A percentile compares a stretch with the other conserved stretches of the same genome.
These are phyloP conservation scores for Clavulina sp. DNA, from an alignment of 768 basidiomycete genomes.

Conservation along the genomic window DNA sequence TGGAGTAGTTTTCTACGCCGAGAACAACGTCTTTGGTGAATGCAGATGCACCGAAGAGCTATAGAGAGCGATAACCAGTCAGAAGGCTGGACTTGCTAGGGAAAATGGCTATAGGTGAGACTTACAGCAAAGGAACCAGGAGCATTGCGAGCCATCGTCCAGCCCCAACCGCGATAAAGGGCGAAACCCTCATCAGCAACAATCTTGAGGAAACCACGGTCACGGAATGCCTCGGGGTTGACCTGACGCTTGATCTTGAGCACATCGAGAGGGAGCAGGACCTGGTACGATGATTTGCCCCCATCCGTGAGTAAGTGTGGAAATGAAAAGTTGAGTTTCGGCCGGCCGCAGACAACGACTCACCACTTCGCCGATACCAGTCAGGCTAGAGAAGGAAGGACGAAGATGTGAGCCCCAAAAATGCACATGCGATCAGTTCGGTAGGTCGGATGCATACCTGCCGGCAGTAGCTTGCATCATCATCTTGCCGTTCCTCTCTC, in stretches of 20 bases:
- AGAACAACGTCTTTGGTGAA: constrained; percentile 87
- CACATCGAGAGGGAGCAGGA: constrained; percentile 88
- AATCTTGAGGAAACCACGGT: constrained; percentile 77
- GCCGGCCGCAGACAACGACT: constrained; percentile 4
- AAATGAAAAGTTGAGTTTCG: background rate
- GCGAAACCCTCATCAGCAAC: constrained; percentile 81
- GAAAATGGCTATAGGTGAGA: constrained; percentile 9
- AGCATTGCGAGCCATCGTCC: constrained; percentile 96
- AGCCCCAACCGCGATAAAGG: constrained; percentile 95
- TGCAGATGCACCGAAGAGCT: constrained; percentile 97
- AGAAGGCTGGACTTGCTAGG: background rate
- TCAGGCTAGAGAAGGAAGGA: constrained; percentile 24
- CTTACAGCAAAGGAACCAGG: constrained; percentile 87
- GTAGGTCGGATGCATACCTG: no score
- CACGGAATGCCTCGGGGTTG: constrained; percentile 95
- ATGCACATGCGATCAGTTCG: no score
- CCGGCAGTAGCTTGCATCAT: constrained; percentile 92
- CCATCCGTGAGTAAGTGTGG: background rate
- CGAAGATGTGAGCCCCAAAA: background rate
- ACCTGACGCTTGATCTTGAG: constrained; percentile 98
- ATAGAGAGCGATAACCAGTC: background rate
- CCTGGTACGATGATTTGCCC: constrained; percentile 21
- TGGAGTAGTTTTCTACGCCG: constrained; percentile 73
- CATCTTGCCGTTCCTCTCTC: constrained; percentile 89
- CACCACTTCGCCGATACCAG: constrained; percentile 89